A percentile compares a stretch with the other conserved stretches of the same genome.
phyloP scores from a whole-genome alignment of 345 rosid genomes.

The Eucalyptus leucophloia region DNA sequence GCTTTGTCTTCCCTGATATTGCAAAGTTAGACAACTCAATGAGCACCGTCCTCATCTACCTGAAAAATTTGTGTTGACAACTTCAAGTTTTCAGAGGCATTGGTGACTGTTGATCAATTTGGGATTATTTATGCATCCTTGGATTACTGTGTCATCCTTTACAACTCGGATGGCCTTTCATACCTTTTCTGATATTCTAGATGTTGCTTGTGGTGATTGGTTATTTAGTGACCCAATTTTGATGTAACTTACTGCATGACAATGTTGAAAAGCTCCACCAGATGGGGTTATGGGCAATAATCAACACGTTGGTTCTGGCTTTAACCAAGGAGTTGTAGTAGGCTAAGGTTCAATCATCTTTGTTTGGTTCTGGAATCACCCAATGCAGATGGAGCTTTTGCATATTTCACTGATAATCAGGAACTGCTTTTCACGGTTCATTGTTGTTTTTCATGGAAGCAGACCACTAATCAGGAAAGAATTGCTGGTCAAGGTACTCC shows the following conservation, averaged over 20 bases:
- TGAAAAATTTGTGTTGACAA: neutral
- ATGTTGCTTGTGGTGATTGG: neutral
- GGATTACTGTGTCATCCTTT: neutral
- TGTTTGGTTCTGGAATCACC: neutral
- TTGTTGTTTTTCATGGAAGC: neutral
- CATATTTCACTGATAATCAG: neutral
- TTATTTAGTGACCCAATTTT: neutral
- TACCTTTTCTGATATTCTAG: neutral
- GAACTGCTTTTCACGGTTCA: neutral
- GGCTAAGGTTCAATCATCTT: neutral
- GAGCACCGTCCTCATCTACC: neutral
- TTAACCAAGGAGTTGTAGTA: neutral
- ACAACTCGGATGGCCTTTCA: neutral
- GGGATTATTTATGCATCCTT: neutral
- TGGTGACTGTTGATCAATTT: neutral
- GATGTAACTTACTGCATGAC: neutral
- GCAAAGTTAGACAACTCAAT: neutral
- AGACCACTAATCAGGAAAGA: neutral
- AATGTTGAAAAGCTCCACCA: neutral
- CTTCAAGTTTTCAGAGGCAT: neutral
- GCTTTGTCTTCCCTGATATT: neutral
- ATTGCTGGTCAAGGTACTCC: neutral
- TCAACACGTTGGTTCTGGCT: neutral
- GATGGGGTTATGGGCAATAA: neutral
- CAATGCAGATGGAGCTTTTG: neutral